A percentile compares a stretch with the other conserved stretches of the same genome.
phyloP scores from a whole-genome alignment of 192 early-diverging fungal genomes.

The Linnemannia schmuckeri region DNA sequence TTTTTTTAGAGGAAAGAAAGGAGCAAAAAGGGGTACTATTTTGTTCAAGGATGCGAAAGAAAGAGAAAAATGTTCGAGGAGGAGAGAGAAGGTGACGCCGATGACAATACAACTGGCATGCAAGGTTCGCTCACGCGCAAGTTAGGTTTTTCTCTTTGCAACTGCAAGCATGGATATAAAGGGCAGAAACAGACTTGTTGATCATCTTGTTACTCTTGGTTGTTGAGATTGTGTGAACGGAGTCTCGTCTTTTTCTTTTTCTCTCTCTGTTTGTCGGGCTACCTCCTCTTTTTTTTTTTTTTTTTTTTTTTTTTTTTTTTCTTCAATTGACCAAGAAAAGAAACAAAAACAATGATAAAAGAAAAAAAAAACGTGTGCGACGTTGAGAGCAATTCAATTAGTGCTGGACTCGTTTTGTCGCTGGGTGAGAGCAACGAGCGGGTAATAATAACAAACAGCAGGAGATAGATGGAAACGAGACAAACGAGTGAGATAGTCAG shows the following conservation, averaged over 20 bases:
- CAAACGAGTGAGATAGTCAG: not conserved
- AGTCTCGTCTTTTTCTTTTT: not conserved
- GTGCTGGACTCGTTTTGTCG: not conserved
- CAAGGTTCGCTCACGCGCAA: not conserved
- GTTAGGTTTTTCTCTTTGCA: not conserved
- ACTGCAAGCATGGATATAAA: not conserved
- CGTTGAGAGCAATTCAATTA: constrained; percentile 16
- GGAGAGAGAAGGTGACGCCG: not conserved
- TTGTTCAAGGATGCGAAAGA: too few relatives aligned
- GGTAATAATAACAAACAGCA: not conserved
- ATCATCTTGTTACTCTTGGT: too few relatives aligned
- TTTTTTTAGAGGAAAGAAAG: not conserved
- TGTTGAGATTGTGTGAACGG: too few relatives aligned
- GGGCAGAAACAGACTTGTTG: not conserved
- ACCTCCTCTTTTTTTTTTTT: not conserved
- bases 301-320: too few relatives aligned
- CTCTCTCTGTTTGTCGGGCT: not conserved
- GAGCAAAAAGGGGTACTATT: too few relatives aligned
- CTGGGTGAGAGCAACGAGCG: not conserved
- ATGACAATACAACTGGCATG: not conserved
- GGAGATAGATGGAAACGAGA: not conserved
- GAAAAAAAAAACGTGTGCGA: constrained; percentile 17
- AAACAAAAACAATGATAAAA: not conserved
- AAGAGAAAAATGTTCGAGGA: too few relatives aligned
- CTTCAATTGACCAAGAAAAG: not conserved